Evolutionary conservation across 495 filamentous ascomycete species (phyloP).

Genomic region (Hypoxylon rickii): DNA sequence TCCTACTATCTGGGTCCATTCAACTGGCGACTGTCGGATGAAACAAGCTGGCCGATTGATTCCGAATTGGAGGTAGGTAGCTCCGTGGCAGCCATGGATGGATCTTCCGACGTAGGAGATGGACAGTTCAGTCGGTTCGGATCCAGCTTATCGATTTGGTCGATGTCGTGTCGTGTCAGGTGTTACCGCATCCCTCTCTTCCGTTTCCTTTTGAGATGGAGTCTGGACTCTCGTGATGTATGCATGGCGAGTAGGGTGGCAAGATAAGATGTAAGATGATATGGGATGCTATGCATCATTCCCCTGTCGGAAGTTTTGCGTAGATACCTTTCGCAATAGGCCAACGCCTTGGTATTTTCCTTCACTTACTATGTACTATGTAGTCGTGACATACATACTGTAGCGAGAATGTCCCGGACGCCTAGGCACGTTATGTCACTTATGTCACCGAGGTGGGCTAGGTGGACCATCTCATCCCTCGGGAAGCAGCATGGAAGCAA

Average conservation of each 20-base stretch:
- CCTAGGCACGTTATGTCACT: not conserved
- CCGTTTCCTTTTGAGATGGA: not conserved
- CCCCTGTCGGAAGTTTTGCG: no score
- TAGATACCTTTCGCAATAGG: no score
- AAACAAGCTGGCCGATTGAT: constrained; percentile 14
- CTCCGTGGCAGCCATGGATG: not conserved
- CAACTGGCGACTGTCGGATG: not conserved
- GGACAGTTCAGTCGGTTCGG: no score
- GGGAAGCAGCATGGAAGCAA: no score
- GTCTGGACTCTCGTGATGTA: constrained; percentile 8
- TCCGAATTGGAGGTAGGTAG: constrained; percentile 11
- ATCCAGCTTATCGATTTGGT: constrained; percentile 8
- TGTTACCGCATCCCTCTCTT: constrained; percentile 2
- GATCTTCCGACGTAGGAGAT: constrained; percentile 34
- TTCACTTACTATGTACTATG: no score
- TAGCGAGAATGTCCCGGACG: no score
- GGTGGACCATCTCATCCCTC: no score
- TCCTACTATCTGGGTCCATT: constrained; percentile 26
- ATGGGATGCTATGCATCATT: not conserved
- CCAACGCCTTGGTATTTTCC: no score
- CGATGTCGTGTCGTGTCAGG: constrained; percentile 24
- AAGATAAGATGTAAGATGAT: not conserved
- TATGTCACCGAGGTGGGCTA: not conserved
- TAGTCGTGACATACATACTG: no score
- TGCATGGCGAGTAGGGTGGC: constrained; percentile 6